Evolutionary conservation across 192 early-diverging fungal species (phyloP), one percentile per base, ranked within the genome.

Genomic region (Coemansia sp.): DNA sequence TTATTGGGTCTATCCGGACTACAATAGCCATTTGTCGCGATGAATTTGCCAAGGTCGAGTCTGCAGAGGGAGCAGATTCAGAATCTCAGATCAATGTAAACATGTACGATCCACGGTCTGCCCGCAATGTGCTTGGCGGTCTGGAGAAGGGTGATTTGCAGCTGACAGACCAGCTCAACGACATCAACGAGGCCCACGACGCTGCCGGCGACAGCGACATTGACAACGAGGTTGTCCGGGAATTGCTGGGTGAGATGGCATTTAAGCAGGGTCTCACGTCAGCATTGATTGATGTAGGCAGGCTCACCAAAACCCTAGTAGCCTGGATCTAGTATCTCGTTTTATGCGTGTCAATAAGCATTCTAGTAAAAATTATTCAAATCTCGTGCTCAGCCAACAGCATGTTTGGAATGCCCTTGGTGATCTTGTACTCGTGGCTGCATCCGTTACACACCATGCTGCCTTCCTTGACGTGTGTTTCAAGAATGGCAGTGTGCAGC

Each of bases 371-470:
- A 59, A 22, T 5, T 21, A 43, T 22, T 54, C 49, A 65, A 15
- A 62, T 86, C 72, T 94, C 92, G 58, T 88, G 86, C 66, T 94
- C 92, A 22, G 85, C 86, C 47, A 94, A 79, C 10, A 94, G 83
- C 92, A 94, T 94, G 73, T 93, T 93, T 50, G 97, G 94, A 62
- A 98, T 92, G 27, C 94, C 94, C 68, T 97, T 91, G 50, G 86
- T 91, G 73, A 98, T 93, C 52, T 87, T 86, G 78, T 93, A 98
- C 23, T 92, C 89, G 69, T 95, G 97, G 29, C 76, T 75, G 75
- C 97, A 98, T 47, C 88, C 90, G 32, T 86, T 83, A 76, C 97
- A 98, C 2, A 93, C 75, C 97, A 98, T 98, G 70, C 84, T 82
- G 45, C 94, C 97, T 49, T 89, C 85, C 67, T 88, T 88, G 48